Conservation (phyloP, 164 flowering plant species). For the Dillenia turbinata region DNA sequence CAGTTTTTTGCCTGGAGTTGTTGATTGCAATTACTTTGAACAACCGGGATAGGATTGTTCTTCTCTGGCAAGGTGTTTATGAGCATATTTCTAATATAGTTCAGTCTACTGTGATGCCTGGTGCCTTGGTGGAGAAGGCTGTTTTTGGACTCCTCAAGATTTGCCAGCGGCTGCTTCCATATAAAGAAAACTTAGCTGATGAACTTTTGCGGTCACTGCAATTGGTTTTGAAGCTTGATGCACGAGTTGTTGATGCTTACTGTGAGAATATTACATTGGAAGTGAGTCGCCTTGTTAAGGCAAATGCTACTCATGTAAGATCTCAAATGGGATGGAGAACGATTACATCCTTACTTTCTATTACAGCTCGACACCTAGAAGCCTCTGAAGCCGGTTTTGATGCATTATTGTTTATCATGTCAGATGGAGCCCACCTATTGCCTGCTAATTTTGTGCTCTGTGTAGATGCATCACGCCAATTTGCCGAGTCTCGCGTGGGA, state of each 20-base stretch:
- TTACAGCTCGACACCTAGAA: constrained; percentile 2
- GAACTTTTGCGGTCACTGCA: constrained; percentile 6
- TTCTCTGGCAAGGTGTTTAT: constrained; percentile 6
- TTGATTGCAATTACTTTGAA: constrained; percentile 3
- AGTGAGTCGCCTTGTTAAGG: neutral
- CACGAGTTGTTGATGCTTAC: constrained; percentile 4
- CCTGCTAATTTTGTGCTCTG: neutral
- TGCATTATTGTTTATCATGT: constrained; percentile 2
- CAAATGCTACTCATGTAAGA: neutral
- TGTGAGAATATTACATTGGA: constrained; percentile 5
- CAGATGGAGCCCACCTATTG: constrained; percentile 5
- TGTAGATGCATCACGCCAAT: neutral
- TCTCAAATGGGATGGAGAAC: constrained; percentile 2
- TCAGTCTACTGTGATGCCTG: constrained; percentile 6
- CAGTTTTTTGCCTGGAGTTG: constrained; percentile 5
- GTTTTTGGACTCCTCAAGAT: constrained; percentile 1
- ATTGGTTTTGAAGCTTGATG: constrained; percentile 3
- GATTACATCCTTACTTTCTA: neutral
- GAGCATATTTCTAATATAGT: constrained; percentile 2
- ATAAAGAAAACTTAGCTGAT: neutral
- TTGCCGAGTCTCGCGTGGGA: constrained; percentile 3
- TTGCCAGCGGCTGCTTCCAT: constrained; percentile 4
- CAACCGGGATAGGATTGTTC: constrained; percentile 4
- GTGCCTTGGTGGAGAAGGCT: constrained; percentile 6
- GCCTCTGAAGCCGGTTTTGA: constrained; percentile 5